Evolutionary conservation across 805 yeast genomes (phyloP), one percentile per base, ranked within the genome.

Genomic region (Candida ovalis): DNA sequence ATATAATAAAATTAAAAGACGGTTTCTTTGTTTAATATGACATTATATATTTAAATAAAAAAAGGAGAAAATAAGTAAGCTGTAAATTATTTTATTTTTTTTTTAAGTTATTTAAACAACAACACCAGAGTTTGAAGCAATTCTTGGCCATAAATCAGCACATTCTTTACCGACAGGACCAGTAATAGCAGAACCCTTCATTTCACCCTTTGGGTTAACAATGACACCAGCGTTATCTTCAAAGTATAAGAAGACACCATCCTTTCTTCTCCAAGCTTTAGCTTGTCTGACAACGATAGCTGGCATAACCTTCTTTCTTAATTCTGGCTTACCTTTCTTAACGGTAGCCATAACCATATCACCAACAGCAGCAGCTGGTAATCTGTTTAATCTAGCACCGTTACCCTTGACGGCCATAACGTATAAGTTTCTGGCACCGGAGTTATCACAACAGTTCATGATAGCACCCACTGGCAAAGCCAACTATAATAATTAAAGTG

Each of bases 111-210:
- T 69, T 83, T 91, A 94, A 76, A 91, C 99, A 77, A 94, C 99
- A 76, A 94, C 99, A 89, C 99, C 99, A 69, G 99, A 94, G 92
- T 89, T 89, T 67, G 97, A 90, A 73, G 99, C 98, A 82, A 94
- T 94, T 84, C 99, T 89, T 77, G 99, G 99, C 99, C 99, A 94
- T 77, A 94, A 87, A 75, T 94, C 99, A 75, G 99, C 99, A 84
- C 99, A 95, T 84, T 94, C 99, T 82, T 94, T 94, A 77, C 97
- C 98, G 73, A 94, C 99, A 72, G 99, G 99, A 78, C 99, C 99
- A 72, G 99, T 95, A 76, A 94, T 94, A 72, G 99, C 99, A 66
- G 99, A 95, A 80, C 99, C 99, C 85, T 94, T 94, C 99, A 95
- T 94, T 81, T 94, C 99, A 84, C 99, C 99, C 94, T 94, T 94